These are phyloP conservation scores for Fusarium annulatum DNA, from an alignment of 2,329 filamentous ascomycete species.

Conservation along the genomic window DNA sequence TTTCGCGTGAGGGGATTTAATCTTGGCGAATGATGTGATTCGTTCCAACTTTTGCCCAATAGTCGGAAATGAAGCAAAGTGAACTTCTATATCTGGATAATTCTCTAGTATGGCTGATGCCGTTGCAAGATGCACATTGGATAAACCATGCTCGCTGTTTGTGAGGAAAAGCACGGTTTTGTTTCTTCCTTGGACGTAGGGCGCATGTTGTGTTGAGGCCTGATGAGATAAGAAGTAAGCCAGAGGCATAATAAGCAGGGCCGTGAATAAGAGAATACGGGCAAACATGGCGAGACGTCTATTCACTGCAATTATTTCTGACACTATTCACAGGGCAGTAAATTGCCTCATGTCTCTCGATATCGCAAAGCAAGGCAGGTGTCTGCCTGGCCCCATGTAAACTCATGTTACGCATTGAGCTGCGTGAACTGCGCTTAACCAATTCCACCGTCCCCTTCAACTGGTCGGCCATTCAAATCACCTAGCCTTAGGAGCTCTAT, in stretches of 20 bases:
- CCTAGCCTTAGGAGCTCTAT: rapidly evolving
- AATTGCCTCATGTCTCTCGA: not conserved
- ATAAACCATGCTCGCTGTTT: slow-evolving; percentile 46
- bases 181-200: not conserved
- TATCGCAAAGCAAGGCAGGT: no score
- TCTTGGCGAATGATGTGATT: not conserved
- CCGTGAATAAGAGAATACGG: not conserved
- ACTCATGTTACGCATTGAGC: rapidly evolving
- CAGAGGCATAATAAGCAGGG: not conserved
- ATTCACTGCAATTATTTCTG: not conserved
- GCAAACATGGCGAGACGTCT: not conserved
- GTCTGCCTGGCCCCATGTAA: not conserved
- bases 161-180: slow-evolving; percentile 1
- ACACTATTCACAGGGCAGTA: not conserved
- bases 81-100: slow-evolving; percentile 48
- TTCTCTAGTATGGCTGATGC: slow-evolving; percentile 48
- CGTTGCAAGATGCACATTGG: slow-evolving; percentile 53
- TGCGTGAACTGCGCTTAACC: not conserved
- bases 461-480: not conserved
- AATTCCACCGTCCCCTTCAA: not conserved
- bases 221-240: not conserved
- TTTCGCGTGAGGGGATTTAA: not conserved
- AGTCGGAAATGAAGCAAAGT: slow-evolving; percentile 49
- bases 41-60: not conserved
- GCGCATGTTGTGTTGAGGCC: not conserved